Evolutionary conservation across 2,329 filamentous ascomycete species (phyloP), one percentile per base, ranked within the genome.

Genomic region (Zalaria sp.): DNA sequence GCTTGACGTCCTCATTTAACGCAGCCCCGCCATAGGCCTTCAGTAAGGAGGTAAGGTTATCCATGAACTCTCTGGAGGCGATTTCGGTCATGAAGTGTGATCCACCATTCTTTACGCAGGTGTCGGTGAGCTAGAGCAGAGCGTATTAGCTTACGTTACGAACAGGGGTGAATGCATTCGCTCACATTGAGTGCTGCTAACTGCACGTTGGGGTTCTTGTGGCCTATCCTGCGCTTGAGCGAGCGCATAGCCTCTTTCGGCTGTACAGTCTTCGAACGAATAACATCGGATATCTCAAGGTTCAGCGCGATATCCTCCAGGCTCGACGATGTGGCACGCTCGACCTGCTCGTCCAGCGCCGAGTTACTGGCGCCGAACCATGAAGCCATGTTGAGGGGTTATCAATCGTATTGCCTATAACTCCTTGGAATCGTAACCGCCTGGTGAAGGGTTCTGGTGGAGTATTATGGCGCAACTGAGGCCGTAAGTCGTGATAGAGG

Each of bases 211-310:
- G 91, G 91, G 58, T 98, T 98, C 71, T 88, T 93, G 71, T 94
- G 87, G 64, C 85, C 87, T 69, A 98, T 87, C 60, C 91, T 81
- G 59, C 79, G 79, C 68, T 95, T 96, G 56, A 98, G 69, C 35
- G 86, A 89, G 60, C 87, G 84, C 91, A 98, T 98, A 47, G 91
- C 91, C 64, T 98, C 91, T 64, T 89, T 95, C 41, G 91, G 89
- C 61, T 88, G 87, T 39, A 98, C 89, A 11, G 87, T 93, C 69
- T 96, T 96, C 56, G 88, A 96, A 54, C 91, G 79, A 62, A 98
- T 95, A 53, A 93, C 72, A 67, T 98, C 91, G 61, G 89, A 95
- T 54, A 98, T 96, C 65, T 98, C 91, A 57, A 98, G 79, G 61
- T 96, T 96, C 52, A 95, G 77, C 34, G 91, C 83, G 60, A 98